Evolutionary conservation across 306 rosid genomes (phyloP), one percentile per base, ranked within the genome.

Genomic region (Prunus persica): DNA sequence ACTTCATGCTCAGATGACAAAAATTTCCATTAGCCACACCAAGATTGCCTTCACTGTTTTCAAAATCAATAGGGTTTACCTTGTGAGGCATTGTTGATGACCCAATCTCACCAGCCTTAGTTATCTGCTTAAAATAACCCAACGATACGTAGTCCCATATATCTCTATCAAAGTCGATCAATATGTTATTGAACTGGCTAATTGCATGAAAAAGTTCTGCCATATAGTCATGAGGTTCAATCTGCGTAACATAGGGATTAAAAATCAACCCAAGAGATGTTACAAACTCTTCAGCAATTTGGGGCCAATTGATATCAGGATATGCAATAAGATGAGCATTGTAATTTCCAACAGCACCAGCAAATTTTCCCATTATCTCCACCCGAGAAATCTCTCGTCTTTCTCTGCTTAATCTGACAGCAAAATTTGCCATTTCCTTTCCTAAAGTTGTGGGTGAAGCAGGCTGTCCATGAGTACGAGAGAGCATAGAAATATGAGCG

Each of bases 61-160:
- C 98, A 87, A 91, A 93, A 87, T 93, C 98, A 84, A 93, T 93
- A 10, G 98, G 98, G 81, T 93, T 93, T 47, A 93, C 98, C 85
- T 91, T 91, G 88, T 93, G 98, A 81, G 97, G 97, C 98, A 93
- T 93, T 8, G 98, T 93, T 79, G 83, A 79, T 52, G 83, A 79
- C 45, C 83, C 83, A 66, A 79, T 79, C 72, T 79, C 83, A 46
- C 79, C 83, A 2, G 68, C 83, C 70, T 79, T 79, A 1, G 83
- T 79, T 73, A 6, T 79, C 91, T 89, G 98, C 82, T 93, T 93
- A 79, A 93, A 93, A 87, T 87, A 93, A 24, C 96, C 92, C 89
- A 88, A 88, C 22, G 97, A 93, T 83, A 93, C 88, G 56, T 91
- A 93, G 58, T 93, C 85, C 98, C 98, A 93, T 56, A 89, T 38